Percentiles rank a stretch among this genome's conserved stretches.
These are phyloP conservation scores for Crithidia mellificae DNA, from an alignment of 208 protist genomes.

Conservation along the genomic window DNA sequence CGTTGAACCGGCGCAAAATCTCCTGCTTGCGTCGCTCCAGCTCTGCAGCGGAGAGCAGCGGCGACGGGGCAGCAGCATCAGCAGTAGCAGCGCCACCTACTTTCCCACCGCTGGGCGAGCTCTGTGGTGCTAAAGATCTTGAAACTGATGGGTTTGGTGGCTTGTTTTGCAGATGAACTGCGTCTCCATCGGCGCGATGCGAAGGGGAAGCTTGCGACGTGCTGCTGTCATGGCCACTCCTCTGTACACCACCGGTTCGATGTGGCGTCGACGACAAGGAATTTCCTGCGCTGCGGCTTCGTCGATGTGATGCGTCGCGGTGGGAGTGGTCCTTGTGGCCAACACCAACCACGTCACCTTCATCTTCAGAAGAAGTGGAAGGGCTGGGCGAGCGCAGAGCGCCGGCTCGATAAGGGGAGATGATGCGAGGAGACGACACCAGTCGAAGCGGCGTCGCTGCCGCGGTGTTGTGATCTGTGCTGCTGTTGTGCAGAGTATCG, in stretches of 20 bases:
- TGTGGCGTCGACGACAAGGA: too few species aligned
- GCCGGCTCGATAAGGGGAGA: slow-evolving; percentile 5
- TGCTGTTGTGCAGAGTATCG: too few species aligned
- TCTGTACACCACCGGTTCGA: too few species aligned
- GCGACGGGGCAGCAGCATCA: slow-evolving; percentile 12
- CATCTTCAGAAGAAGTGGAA: slow-evolving; percentile 8
- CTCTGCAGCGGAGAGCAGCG: slow-evolving; percentile 55
- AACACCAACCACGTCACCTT: neutral
- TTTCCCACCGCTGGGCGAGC: neutral
- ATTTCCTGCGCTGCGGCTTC: neutral
- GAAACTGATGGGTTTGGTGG: neutral
- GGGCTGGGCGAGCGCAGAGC: slow-evolving; percentile 17
- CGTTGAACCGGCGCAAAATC: slow-evolving; percentile 84
- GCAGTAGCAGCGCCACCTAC: neutral
- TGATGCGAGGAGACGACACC: neutral
- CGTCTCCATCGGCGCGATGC: too few species aligned
- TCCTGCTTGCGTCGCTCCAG: slow-evolving; percentile 92
- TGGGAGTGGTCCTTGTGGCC: too few species aligned
- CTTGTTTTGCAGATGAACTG: too few species aligned
- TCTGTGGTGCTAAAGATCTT: too few species aligned
- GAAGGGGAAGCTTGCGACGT: neutral
- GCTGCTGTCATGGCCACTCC: too few species aligned
- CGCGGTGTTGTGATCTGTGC: neutral
- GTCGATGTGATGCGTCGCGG: too few species aligned
- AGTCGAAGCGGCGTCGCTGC: neutral